Conservation (phyloP, 202 grass and related monocot genomes). For the Schoenoplectus triqueter region DNA sequence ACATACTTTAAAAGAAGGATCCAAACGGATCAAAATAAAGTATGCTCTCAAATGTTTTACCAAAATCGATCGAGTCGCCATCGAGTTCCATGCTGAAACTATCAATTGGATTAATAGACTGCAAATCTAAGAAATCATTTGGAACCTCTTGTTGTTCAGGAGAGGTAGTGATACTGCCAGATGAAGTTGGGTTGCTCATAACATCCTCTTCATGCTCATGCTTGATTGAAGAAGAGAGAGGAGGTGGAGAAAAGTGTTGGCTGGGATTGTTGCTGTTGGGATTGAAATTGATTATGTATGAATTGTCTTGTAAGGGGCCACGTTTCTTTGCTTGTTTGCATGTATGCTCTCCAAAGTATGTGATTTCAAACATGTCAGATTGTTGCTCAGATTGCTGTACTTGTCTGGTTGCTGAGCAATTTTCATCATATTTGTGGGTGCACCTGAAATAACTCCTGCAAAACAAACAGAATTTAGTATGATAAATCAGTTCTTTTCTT, state of each 20-base stretch:
- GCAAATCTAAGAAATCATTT: not conserved
- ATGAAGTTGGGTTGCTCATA: slow-evolving; percentile 18
- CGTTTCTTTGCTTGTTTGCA: slow-evolving; percentile 37
- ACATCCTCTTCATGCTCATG: slow-evolving; percentile 35
- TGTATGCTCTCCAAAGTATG: slow-evolving; percentile 45
- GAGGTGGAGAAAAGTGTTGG: not conserved
- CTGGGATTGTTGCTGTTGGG: not conserved
- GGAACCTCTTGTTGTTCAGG: not conserved
- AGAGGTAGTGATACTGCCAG: not conserved
- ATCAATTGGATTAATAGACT: not conserved
- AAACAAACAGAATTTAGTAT: slow-evolving; percentile 6
- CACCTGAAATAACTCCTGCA: slow-evolving; percentile 64
- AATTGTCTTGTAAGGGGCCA: not conserved
- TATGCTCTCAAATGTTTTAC: not conserved
- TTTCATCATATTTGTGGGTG: slow-evolving; percentile 46
- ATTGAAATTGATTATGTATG: slow-evolving; percentile 26
- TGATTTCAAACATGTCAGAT: slow-evolving; percentile 34
- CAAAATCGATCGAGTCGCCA: not conserved
- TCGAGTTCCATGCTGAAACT: not conserved
- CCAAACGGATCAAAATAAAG: slow-evolving; percentile 1
- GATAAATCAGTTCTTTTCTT: too few relatives aligned
- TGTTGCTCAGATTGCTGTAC: slow-evolving; percentile 42
- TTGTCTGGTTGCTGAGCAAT: slow-evolving; percentile 48
- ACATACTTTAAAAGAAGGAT: not conserved
- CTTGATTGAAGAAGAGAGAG: slow-evolving; percentile 16